A percentile compares a stretch with the other conserved stretches of the same genome.
phyloP scores from a whole-genome alignment of 164 flowering plant species.

The Stephania yunnanensis region DNA sequence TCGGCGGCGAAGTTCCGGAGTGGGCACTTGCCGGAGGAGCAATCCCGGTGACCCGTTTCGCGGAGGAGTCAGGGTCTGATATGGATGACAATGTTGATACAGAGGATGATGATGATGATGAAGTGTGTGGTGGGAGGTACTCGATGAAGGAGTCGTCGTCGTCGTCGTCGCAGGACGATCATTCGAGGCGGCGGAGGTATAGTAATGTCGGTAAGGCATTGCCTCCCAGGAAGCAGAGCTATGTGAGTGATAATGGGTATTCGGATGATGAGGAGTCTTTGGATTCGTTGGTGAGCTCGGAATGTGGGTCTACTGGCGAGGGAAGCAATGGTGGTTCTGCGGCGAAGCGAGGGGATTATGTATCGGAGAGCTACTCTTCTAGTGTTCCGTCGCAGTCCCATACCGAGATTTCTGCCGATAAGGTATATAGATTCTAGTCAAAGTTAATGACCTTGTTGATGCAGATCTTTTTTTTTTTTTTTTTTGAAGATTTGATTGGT shows the following conservation, averaged over 20 bases:
- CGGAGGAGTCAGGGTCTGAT: constrained; percentile 51
- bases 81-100: constrained; percentile 54
- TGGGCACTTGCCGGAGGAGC: constrained; percentile 48
- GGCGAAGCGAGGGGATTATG: constrained; percentile 23
- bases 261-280: constrained; percentile 69
- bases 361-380: constrained; percentile 52
- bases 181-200: not conserved
- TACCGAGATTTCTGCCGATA: constrained; percentile 24
- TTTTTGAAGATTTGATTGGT: not conserved
- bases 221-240: constrained; percentile 12
- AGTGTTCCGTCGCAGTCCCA: constrained; percentile 38
- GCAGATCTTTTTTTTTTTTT: not conserved
- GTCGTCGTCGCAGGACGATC: constrained; percentile 45
- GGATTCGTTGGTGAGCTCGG: constrained; percentile 76
- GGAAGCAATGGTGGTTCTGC: constrained; percentile 31
- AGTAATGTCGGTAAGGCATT: too few species aligned
- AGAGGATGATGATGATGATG: constrained; percentile 49
- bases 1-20: constrained; percentile 56
- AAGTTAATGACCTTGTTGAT: too few species aligned
- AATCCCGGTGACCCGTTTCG: constrained; percentile 34
- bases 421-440: constrained; percentile 24
- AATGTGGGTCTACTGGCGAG: constrained; percentile 42
- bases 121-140: constrained; percentile 48
- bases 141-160: constrained; percentile 50
- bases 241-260: constrained; percentile 26